A percentile compares a stretch with the other conserved stretches of the same genome.
These are phyloP conservation scores for Mucor circinelloides DNA, from an alignment of 371 early-diverging fungal species.

Conservation along the genomic window DNA sequence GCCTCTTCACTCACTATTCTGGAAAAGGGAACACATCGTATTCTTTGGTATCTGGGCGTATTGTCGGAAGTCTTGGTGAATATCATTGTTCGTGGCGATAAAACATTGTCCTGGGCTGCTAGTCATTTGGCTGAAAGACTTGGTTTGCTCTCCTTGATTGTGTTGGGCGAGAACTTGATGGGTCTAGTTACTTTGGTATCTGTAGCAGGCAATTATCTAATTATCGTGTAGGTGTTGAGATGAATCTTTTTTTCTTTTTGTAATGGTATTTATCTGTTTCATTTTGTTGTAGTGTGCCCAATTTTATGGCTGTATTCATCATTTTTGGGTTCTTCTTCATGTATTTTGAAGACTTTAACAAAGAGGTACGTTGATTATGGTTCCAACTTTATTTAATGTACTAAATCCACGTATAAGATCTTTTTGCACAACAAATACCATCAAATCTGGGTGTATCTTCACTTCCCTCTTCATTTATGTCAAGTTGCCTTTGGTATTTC, in stretches of 20 bases:
- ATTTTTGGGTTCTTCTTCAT: slow-evolving; percentile 58
- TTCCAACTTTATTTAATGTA: neutral
- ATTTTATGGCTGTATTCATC: slow-evolving; percentile 54
- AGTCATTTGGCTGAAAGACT: slow-evolving; percentile 63
- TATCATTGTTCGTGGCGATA: slow-evolving; percentile 49
- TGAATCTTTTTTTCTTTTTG: too few relatives aligned
- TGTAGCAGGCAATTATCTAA: slow-evolving; percentile 28
- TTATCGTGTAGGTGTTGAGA: slow-evolving; percentile 31
- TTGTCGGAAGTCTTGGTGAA: slow-evolving; percentile 52
- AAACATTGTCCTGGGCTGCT: slow-evolving; percentile 60
- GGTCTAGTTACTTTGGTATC: slow-evolving; percentile 48
- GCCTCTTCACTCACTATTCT: slow-evolving; percentile 47
- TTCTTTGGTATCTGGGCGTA: slow-evolving; percentile 58
- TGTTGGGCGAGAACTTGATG: slow-evolving; percentile 55
- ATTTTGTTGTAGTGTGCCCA: slow-evolving; percentile 35
- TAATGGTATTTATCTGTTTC: neutral
- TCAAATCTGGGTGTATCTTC: slow-evolving; percentile 63
- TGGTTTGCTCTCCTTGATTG: slow-evolving; percentile 59
- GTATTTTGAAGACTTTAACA: slow-evolving; percentile 58
- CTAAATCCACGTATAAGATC: slow-evolving; percentile 17
- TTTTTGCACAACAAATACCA: slow-evolving; percentile 49
- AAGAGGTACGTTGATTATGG: slow-evolving; percentile 34
- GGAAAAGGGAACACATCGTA: slow-evolving; percentile 44
- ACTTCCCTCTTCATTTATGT: slow-evolving; percentile 60
- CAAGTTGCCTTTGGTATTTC: slow-evolving; percentile 58